Conservation (phyloP, 2,329 filamentous ascomycete species). For the Coleophoma eucalyptorum region DNA sequence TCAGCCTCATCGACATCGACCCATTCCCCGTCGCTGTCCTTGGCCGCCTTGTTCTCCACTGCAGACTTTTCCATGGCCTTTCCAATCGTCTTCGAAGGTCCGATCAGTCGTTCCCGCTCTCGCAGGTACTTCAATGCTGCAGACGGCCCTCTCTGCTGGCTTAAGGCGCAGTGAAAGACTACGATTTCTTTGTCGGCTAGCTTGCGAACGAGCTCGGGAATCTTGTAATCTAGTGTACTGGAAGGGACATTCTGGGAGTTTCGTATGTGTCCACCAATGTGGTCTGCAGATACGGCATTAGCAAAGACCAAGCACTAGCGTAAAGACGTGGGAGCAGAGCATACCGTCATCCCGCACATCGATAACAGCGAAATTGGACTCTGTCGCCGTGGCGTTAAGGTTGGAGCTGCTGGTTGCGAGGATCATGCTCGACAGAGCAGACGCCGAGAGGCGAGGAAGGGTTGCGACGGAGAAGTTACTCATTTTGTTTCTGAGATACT, state of each 20-base stretch:
- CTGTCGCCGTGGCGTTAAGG: constrained; percentile 16
- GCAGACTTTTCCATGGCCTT: constrained; percentile 14
- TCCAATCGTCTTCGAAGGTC: constrained; percentile 12
- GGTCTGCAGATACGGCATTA: constrained; percentile 49
- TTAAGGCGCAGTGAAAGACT: constrained; percentile 91
- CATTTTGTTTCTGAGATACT: not conserved
- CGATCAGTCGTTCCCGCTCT: constrained; percentile 54
- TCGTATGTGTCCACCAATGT: constrained; percentile 86
- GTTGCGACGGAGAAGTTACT: constrained; percentile 14
- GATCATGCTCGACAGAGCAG: constrained; percentile 22
- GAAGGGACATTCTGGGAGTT: constrained; percentile 74
- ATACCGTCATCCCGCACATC: constrained; percentile 84
- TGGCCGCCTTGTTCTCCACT: constrained; percentile 23
- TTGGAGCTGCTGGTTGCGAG: constrained; percentile 15
- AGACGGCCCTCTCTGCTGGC: constrained; percentile 82
- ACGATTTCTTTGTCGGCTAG: constrained; percentile 77
- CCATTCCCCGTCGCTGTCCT: constrained; percentile 27
- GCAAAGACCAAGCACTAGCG: not conserved
- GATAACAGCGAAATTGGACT: constrained; percentile 60
- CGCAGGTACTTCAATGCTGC: constrained; percentile 79
- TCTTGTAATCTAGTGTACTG: constrained; percentile 65
- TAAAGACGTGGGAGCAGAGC: constrained; percentile 8
- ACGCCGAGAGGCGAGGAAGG: constrained; percentile 25
- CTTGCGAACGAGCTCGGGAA: constrained; percentile 78
- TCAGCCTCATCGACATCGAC: constrained; percentile 18